Percentiles rank a stretch among this genome's conserved stretches.
These are phyloP conservation scores for Fusarium cicatricum DNA, from an alignment of 2,329 filamentous ascomycete genomes.

Conservation along the genomic window DNA sequence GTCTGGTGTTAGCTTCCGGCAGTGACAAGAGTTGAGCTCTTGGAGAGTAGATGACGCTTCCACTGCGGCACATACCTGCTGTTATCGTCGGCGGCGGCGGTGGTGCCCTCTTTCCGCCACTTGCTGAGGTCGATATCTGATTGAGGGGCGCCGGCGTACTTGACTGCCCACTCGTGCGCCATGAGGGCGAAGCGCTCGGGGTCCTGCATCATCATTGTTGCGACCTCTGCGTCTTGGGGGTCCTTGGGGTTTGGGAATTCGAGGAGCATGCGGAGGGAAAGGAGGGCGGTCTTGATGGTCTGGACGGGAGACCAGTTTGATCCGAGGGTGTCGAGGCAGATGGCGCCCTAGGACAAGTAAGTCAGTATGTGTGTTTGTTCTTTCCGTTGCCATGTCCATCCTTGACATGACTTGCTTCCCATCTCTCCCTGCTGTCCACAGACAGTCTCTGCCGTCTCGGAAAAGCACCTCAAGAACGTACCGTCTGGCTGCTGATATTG, in stretches of 20 bases:
- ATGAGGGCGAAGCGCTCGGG: slow-evolving; percentile 81
- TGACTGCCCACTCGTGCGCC: slow-evolving; percentile 90
- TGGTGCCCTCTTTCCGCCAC: slow-evolving; percentile 61
- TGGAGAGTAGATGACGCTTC: background rate
- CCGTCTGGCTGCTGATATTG: slow-evolving; percentile 93
- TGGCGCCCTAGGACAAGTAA: slow-evolving; percentile 76
- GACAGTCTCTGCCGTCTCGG: background rate
- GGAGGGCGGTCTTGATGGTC: slow-evolving; percentile 93
- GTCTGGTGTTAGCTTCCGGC: background rate
- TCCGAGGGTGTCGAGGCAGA: slow-evolving; percentile 92
- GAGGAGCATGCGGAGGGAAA: slow-evolving; percentile 92
- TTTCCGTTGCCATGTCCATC: background rate
- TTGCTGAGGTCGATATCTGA: slow-evolving; percentile 49
- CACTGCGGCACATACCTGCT: slow-evolving; percentile 41
- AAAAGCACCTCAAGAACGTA: slow-evolving; percentile 54
- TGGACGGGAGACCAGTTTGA: slow-evolving; percentile 94
- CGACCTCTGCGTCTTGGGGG: slow-evolving; percentile 95
- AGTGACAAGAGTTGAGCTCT: background rate
- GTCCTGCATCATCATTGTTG: slow-evolving; percentile 83
- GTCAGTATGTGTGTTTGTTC: slow-evolving; percentile 16
- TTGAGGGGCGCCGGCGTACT: slow-evolving; percentile 78
- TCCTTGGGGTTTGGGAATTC: slow-evolving; percentile 95
- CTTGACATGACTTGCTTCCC: background rate
- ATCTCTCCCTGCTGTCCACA: background rate
- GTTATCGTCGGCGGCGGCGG: slow-evolving; percentile 36